Evolutionary conservation across 306 rosid genomes (phyloP).

Genomic region (Luffa aegyptiaca): DNA sequence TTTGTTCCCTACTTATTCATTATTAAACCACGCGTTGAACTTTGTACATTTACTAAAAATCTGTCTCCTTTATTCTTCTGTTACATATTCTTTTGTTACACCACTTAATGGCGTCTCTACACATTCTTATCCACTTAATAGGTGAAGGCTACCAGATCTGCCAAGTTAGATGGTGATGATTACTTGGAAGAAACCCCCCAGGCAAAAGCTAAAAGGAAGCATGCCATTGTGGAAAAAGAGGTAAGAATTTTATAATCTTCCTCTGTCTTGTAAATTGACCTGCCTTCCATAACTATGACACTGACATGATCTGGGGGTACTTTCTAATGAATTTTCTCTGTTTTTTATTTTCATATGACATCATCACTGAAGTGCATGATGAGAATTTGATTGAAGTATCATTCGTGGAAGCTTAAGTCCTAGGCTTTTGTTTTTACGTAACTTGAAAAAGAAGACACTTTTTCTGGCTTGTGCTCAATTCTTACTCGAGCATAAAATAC

Average conservation of each 20-base stretch:
- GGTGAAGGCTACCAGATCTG: slow-evolving; percentile 17
- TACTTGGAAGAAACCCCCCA: slow-evolving; percentile 21
- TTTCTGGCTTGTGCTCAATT: background rate
- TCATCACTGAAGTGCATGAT: background rate
- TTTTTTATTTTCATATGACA: background rate
- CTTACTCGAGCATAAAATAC: background rate
- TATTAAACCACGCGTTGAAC: background rate
- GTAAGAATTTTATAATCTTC: slow-evolving; percentile 18
- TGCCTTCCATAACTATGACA: background rate
- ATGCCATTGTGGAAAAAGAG: slow-evolving; percentile 16
- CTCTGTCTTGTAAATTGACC: background rate
- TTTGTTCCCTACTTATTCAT: background rate
- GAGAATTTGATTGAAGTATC: background rate
- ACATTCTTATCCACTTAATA: slow-evolving; percentile 9
- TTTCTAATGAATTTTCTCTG: background rate
- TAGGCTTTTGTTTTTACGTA: background rate
- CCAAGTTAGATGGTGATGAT: slow-evolving; percentile 7
- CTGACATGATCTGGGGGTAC: background rate
- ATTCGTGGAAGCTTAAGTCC: background rate
- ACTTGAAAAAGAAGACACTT: background rate
- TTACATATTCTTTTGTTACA: background rate
- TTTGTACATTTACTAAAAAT: background rate
- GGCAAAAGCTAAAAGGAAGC: slow-evolving; percentile 25
- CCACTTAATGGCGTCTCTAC: background rate
- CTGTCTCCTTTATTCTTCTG: background rate